phyloP scores from a whole-genome alignment of 2,329 filamentous ascomycete species.

The Helicocarpus griseus region DNA sequence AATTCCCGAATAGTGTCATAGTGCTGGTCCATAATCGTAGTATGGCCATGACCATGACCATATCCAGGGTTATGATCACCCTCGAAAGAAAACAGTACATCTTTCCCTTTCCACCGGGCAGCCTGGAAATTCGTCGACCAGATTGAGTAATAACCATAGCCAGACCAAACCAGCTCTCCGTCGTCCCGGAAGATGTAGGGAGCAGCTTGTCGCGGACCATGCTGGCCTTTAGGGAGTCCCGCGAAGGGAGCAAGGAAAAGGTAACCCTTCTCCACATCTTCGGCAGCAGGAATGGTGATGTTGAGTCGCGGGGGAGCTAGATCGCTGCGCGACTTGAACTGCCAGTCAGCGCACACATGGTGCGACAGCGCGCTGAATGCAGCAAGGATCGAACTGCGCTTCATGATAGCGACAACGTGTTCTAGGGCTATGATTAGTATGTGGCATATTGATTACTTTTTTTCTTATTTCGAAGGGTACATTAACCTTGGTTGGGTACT shows the following conservation, averaged over 20 bases:
- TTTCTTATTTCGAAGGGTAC: slow-evolving; percentile 18
- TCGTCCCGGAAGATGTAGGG: slow-evolving; percentile 48
- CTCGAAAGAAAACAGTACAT: slow-evolving; percentile 46
- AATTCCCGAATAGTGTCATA: slow-evolving; percentile 48
- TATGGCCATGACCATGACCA: too few species aligned
- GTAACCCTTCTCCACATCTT: slow-evolving; percentile 9
- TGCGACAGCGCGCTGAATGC: slow-evolving; percentile 12
- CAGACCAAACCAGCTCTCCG: slow-evolving; percentile 51
- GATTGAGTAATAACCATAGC: slow-evolving; percentile 43
- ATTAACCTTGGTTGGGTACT: slow-evolving; percentile 22
- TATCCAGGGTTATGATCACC: slow-evolving; percentile 43
- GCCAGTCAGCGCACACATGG: slow-evolving; percentile 32
- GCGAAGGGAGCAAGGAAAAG: slow-evolving; percentile 7
- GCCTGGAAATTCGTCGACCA: slow-evolving; percentile 48
- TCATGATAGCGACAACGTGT: slow-evolving; percentile 13
- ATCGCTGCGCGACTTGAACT: slow-evolving; percentile 40
- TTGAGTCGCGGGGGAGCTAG: slow-evolving; percentile 38
- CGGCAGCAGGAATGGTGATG: slow-evolving; percentile 10
- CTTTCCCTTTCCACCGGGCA: slow-evolving; percentile 41
- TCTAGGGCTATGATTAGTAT: slow-evolving; percentile 19
- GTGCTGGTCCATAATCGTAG: too few species aligned
- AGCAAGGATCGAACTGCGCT: slow-evolving; percentile 13
- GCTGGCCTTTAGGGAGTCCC: slow-evolving; percentile 16
- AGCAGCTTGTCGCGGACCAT: slow-evolving; percentile 42
- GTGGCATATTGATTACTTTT: slow-evolving; percentile 12